Conservation (phyloP, 164 flowering plant species). For the Amborella trichopoda region DNA sequence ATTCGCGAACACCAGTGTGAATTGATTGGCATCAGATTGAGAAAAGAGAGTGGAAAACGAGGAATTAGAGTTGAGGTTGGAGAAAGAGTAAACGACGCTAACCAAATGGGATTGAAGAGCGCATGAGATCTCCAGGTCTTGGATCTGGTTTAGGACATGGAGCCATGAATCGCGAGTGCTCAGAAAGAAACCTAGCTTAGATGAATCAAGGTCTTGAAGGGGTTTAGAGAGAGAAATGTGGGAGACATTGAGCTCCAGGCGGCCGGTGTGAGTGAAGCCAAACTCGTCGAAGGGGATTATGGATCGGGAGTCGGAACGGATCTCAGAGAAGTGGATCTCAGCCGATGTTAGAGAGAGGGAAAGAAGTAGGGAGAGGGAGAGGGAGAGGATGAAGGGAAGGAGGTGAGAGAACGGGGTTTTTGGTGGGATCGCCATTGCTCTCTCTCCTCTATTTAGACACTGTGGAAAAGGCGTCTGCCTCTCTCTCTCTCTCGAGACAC, state of each 20-base stretch:
- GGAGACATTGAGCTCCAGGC: constrained; percentile 62
- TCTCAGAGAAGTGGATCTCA: constrained; percentile 52
- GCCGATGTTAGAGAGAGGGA: constrained; percentile 19
- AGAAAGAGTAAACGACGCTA: constrained; percentile 40
- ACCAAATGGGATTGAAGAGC: constrained; percentile 48
- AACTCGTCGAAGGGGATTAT: constrained; percentile 87
- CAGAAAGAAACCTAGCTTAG: constrained; percentile 78
- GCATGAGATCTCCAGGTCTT: constrained; percentile 51
- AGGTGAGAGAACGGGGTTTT: neutral
- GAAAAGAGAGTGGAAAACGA: neutral
- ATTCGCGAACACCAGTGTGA: constrained; percentile 75
- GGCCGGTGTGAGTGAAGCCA: constrained; percentile 81
- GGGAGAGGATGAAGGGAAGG: constrained; percentile 3
- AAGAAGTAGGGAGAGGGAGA: constrained; percentile 16
- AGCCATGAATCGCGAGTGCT: constrained; percentile 68
- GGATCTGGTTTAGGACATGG: constrained; percentile 66
- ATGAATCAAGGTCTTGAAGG: constrained; percentile 29
- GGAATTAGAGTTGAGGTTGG: constrained; percentile 5
- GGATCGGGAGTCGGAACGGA: constrained; percentile 53
- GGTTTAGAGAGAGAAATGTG: constrained; percentile 34
- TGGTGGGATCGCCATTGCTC: constrained; percentile 26
- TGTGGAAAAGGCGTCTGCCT: neutral
- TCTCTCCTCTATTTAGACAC: no score
- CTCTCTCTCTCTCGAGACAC: neutral
- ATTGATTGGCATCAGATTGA: constrained; percentile 44